phyloP scores from a whole-genome alignment of 768 basidiomycete species.

The Mycena latifolia region DNA sequence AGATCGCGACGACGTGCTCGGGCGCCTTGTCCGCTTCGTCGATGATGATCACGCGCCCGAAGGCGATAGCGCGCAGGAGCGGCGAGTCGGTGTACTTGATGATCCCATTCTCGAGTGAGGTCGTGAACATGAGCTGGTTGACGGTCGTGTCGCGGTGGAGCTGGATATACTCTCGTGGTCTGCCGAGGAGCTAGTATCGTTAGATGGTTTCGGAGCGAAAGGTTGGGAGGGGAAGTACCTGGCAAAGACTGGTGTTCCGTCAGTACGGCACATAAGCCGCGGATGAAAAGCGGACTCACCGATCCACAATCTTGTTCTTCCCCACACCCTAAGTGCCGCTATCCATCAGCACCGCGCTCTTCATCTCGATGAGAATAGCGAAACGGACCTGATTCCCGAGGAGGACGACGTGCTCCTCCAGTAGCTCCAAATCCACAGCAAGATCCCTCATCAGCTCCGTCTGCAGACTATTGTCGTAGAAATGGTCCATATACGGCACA shows the following conservation, averaged over 20 bases:
- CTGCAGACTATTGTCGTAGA: slow-evolving; percentile 78
- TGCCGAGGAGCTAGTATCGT: slow-evolving; percentile 61
- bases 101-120: slow-evolving; percentile 67
- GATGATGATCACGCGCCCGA: slow-evolving; percentile 75
- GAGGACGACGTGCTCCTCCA: slow-evolving; percentile 74
- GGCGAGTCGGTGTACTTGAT: slow-evolving; percentile 76
- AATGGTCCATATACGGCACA: slow-evolving; percentile 78
- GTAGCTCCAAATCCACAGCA: slow-evolving; percentile 70
- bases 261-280: not conserved
- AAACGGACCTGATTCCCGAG: slow-evolving; percentile 72
- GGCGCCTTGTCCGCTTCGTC: slow-evolving; percentile 83
- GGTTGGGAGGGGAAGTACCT: slow-evolving; percentile 51
- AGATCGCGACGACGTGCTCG: slow-evolving; percentile 79
- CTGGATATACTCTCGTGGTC: slow-evolving; percentile 78
- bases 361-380: not conserved
- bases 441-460: slow-evolving; percentile 76
- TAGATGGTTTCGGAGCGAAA: not conserved
- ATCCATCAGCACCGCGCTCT: not conserved
- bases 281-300: slow-evolving; percentile 48
- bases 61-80: slow-evolving; percentile 70
- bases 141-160: slow-evolving; percentile 79
- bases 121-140: slow-evolving; percentile 78
- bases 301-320: slow-evolving; percentile 78
- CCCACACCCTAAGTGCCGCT: slow-evolving; percentile 64
- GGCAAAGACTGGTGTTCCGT: slow-evolving; percentile 59